A percentile compares a stretch with the other conserved stretches of the same genome.
phyloP scores from a whole-genome alignment of 345 rosid genomes.

The Eucalyptus cloeziana region DNA sequence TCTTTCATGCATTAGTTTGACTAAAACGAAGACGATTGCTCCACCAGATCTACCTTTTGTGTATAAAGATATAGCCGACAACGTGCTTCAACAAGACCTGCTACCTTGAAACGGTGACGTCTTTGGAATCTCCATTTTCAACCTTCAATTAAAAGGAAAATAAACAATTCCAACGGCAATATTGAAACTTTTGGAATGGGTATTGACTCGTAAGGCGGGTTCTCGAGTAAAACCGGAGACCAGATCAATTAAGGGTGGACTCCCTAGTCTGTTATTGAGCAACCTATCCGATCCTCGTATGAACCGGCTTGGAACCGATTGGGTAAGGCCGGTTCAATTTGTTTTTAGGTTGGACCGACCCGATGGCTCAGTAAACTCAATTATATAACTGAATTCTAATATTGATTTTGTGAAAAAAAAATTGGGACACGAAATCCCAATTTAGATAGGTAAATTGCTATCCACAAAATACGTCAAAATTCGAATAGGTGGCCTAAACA shows the following conservation, averaged over 20 bases:
- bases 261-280: accelerated
- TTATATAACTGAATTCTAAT: neutral
- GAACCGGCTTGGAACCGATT: accelerated
- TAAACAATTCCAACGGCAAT: neutral
- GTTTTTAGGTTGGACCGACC: accelerated
- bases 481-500: neutral
- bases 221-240: neutral
- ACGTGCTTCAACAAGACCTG: neutral
- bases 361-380: accelerated
- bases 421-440: accelerated
- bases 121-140: neutral
- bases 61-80: neutral
- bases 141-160: neutral
- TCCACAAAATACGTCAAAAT: neutral
- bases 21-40: neutral
- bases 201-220: neutral
- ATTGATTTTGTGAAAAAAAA: neutral
- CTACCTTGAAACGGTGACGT: neutral
- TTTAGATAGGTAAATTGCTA: neutral
- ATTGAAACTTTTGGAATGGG: neutral
- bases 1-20: neutral
- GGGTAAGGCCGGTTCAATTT: accelerated
- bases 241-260: accelerated
- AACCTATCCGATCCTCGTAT: accelerated
- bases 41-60: neutral